Evolutionary conservation across 2,329 filamentous ascomycete genomes (phyloP).

Genomic region (Pleoardoris graminearum): DNA sequence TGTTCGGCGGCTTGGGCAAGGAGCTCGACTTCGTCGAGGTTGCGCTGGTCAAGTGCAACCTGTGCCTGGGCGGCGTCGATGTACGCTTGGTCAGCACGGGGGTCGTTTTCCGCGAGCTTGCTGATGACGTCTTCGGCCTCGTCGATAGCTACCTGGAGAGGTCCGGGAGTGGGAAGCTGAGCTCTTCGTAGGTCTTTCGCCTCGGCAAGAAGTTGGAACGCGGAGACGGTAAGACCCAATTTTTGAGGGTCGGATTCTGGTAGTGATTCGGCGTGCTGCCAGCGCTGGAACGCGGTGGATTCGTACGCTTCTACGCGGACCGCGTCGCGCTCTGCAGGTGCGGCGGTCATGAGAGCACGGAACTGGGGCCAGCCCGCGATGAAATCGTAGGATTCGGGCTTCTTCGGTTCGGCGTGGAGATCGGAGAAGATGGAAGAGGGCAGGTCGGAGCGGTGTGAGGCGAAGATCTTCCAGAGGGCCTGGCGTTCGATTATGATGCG

Average conservation of each 20-base stretch:
- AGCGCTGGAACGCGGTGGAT: conserved; percentile 27
- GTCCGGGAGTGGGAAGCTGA: conserved; percentile 16
- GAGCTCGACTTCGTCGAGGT: conserved; percentile 3
- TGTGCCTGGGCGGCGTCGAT: neutral
- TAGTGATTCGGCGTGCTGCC: conserved; percentile 25
- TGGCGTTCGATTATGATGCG: conserved; percentile 83
- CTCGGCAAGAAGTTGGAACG: conserved; percentile 35
- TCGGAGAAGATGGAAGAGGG: conserved; percentile 21
- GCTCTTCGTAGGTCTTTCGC: conserved; percentile 31
- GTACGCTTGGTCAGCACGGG: neutral
- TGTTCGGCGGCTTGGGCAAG: conserved; percentile 14
- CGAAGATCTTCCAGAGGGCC: conserved; percentile 75
- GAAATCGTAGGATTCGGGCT: conserved; percentile 27
- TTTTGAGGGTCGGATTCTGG: conserved; percentile 21
- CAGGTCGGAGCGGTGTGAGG: conserved; percentile 34
- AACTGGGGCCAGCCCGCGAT: conserved; percentile 36
- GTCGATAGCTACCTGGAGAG: neutral
- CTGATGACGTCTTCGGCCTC: neutral
- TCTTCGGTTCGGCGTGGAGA: conserved; percentile 11
- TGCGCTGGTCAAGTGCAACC: neutral
- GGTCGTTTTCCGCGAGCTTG: neutral
- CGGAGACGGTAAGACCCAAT: conserved; percentile 25
- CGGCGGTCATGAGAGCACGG: conserved; percentile 24
- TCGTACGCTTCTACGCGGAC: conserved; percentile 32
- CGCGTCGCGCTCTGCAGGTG: conserved; percentile 23